Percentiles rank a stretch among this genome's conserved stretches.
These are phyloP conservation scores for Cladosporium sp. DNA, from an alignment of 2,329 filamentous ascomycete species.

Conservation along the genomic window DNA sequence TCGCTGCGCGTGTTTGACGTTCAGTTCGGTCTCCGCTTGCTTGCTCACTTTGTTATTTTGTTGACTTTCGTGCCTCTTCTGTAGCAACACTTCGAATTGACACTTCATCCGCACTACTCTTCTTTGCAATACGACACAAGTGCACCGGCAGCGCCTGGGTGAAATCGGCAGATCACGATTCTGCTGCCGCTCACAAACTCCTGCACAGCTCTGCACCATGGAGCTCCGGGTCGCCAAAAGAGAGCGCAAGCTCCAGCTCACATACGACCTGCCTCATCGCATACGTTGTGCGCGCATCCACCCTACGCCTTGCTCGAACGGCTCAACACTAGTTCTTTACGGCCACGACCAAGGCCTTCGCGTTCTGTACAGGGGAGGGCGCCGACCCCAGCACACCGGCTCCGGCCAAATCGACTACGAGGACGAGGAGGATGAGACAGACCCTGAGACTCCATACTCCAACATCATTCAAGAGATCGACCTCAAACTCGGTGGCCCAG, in stretches of 20 bases:
- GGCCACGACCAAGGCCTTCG: conserved; percentile 56
- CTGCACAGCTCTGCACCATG: not conserved
- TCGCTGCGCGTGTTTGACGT: not conserved
- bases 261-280: conserved; percentile 57
- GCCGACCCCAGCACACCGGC: conserved; percentile 21
- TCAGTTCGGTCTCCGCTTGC: not conserved
- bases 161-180: too few species aligned
- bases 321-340: conserved; percentile 58
- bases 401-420: conserved; percentile 40
- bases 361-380: conserved; percentile 58
- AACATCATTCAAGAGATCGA: conserved; percentile 53
- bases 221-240: conserved; percentile 28
- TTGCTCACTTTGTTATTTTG: not conserved
- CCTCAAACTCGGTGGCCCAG: conserved; percentile 50
- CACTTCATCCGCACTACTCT: not conserved
- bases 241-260: conserved; percentile 31
- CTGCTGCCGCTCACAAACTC: too few species aligned
- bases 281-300: conserved; percentile 55
- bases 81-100: not conserved
- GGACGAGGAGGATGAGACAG: conserved; percentile 54
- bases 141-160: too few species aligned
- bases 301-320: conserved; percentile 55
- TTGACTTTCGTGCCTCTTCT: not conserved
- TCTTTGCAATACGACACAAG: too few species aligned
- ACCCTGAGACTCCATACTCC: conserved; percentile 52